Conservation (phyloP, 176 grass and related monocot species). For the Paspalum vaginatum region DNA sequence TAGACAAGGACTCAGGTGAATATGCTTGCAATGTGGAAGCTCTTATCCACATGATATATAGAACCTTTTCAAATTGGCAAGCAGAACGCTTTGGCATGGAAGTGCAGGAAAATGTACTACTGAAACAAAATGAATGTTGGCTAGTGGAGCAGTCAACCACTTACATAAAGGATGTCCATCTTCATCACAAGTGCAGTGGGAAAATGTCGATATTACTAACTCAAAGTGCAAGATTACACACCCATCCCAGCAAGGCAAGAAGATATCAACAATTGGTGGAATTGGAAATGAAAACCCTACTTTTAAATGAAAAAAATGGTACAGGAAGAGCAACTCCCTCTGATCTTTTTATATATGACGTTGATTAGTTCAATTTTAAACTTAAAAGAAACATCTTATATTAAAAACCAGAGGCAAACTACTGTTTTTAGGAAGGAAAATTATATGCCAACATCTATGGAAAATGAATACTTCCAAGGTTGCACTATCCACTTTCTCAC, state of each 20-base stretch:
- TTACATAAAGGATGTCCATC: background rate
- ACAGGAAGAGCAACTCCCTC: background rate
- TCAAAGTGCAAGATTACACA: background rate
- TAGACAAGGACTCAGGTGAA: constrained; percentile 21
- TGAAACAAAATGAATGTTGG: constrained; percentile 17
- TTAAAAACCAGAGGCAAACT: no score
- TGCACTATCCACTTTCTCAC: background rate
- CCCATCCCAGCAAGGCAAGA: constrained; percentile 6
- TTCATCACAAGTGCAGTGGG: constrained; percentile 1
- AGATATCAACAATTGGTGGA: constrained; percentile 4
- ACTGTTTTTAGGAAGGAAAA: background rate
- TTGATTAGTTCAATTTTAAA: no score
- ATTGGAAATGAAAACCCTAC: constrained; percentile 20
- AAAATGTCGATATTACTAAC: background rate
- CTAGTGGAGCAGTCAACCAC: background rate
- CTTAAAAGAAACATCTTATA: no score
- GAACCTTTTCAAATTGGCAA: constrained; percentile 17
- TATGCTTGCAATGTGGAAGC: constrained; percentile 7
- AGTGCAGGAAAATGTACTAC: background rate
- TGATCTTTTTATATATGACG: no score
- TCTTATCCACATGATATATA: background rate
- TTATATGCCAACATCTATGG: background rate
- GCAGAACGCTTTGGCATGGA: background rate
- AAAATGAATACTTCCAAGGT: background rate
- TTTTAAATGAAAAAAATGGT: constrained; percentile 17